phyloP scores from a whole-genome alignment of 2,329 filamentous ascomycete genomes.

The Pyricularia grisea region DNA sequence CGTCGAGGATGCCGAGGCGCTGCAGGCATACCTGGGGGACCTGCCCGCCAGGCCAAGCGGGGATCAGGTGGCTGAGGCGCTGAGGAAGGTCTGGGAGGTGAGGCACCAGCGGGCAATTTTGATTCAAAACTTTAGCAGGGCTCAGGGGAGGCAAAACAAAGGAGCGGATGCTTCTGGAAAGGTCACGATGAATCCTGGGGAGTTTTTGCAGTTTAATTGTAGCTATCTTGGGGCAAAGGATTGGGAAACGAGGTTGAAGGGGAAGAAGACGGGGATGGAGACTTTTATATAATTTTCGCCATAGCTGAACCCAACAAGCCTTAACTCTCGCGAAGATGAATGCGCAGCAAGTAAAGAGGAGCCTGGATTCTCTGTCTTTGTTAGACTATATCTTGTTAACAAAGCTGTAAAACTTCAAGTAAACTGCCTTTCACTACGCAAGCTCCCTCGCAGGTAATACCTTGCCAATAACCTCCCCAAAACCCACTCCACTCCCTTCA shows the following conservation, averaged over 20 bases:
- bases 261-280: not conserved
- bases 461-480: conserved; percentile 24
- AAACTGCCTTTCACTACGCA: not conserved
- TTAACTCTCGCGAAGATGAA: not conserved
- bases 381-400: no score
- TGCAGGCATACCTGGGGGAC: conserved; percentile 13
- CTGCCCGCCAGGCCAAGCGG: not conserved
- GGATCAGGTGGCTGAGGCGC: not conserved
- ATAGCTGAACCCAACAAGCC: not conserved
- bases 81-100: not conserved
- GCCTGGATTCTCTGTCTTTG: no score
- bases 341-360: no score
- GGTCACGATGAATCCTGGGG: not conserved
- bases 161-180: not conserved
- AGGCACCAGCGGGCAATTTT: not conserved
- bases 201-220: not conserved
- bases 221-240: not conserved
- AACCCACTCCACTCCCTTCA: conserved; percentile 30
- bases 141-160: not conserved
- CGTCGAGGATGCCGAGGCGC: conserved; percentile 30
- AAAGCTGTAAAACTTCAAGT: not conserved
- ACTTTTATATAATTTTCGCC: not conserved
- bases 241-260: not conserved
- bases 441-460: not conserved
- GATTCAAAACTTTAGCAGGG: not conserved